phyloP scores from a whole-genome alignment of 768 basidiomycete species.

The Filobasidium floriforme region DNA sequence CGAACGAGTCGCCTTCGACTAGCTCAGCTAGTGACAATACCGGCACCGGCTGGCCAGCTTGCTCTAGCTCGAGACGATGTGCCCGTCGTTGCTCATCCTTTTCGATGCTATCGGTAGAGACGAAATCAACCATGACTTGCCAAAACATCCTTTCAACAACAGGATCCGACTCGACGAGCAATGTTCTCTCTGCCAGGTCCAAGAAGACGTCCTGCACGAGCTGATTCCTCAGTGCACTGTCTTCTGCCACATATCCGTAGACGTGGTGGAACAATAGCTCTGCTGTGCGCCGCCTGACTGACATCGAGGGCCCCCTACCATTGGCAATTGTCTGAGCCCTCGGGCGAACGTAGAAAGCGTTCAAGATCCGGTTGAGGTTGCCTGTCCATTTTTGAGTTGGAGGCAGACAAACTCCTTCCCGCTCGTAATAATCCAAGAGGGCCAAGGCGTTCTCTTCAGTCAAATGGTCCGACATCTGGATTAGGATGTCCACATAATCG shows the following conservation, averaged over 20 bases:
- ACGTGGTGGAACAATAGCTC: slow-evolving; percentile 39
- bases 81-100: slow-evolving; percentile 37
- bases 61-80: neutral
- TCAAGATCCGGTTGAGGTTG: slow-evolving; percentile 41
- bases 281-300: slow-evolving; percentile 27
- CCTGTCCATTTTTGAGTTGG: slow-evolving; percentile 41
- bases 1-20: slow-evolving; percentile 10
- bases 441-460: slow-evolving; percentile 33
- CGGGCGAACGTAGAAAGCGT: slow-evolving; percentile 31
- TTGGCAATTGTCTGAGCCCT: neutral
- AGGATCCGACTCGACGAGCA: slow-evolving; percentile 38
- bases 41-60: slow-evolving; percentile 9
- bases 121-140: slow-evolving; percentile 27
- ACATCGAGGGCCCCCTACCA: neutral
- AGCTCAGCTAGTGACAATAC: slow-evolving; percentile 16
- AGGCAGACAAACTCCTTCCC: slow-evolving; percentile 41
- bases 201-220: slow-evolving; percentile 43
- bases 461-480: slow-evolving; percentile 43
- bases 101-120: slow-evolving; percentile 41
- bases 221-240: slow-evolving; percentile 32
- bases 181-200: slow-evolving; percentile 43
- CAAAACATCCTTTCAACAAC: slow-evolving; percentile 40
- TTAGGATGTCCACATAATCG: slow-evolving; percentile 40
- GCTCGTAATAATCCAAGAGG: slow-evolving; percentile 40
- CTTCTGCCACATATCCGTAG: slow-evolving; percentile 39